Percentiles rank a stretch among this genome's conserved stretches.
Evolutionary conservation across 2,329 filamentous ascomycete genomes (phyloP).

Genomic region (Fragosphaeria purpurea): DNA sequence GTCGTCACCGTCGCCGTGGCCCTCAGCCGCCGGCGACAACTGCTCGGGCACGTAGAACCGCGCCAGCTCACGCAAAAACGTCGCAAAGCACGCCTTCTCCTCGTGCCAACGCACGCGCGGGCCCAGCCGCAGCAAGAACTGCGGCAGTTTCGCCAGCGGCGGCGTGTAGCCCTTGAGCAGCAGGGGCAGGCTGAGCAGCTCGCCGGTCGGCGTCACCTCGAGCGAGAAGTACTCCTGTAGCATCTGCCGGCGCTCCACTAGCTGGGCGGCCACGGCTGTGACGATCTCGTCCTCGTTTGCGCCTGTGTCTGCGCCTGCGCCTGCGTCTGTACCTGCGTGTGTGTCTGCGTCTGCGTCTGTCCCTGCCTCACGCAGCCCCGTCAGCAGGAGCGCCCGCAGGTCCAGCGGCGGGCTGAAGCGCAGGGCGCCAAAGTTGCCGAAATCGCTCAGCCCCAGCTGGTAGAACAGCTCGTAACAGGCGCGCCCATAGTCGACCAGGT

Average conservation of each 20-base stretch:
- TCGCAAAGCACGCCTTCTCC: slow-evolving; percentile 77
- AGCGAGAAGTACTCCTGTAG: slow-evolving; percentile 86
- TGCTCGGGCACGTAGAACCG: slow-evolving; percentile 85
- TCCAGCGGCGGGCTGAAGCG: slow-evolving; percentile 67
- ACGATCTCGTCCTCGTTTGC: slow-evolving; percentile 57
- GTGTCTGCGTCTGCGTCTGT: slow-evolving; percentile 55
- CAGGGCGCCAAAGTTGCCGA: slow-evolving; percentile 85
- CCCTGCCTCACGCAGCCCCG: slow-evolving; percentile 34
- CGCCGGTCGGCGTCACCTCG: slow-evolving; percentile 66
- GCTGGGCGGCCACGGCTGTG: slow-evolving; percentile 52
- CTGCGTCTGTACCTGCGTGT: slow-evolving; percentile 44
- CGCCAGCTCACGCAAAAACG: slow-evolving; percentile 77
- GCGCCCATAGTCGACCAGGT: slow-evolving; percentile 86
- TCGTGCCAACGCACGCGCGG: slow-evolving; percentile 79
- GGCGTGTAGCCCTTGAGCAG: slow-evolving; percentile 85
- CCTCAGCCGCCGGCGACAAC: slow-evolving; percentile 39
- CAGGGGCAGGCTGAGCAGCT: slow-evolving; percentile 70
- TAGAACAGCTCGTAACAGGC: slow-evolving; percentile 87
- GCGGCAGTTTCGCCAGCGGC: slow-evolving; percentile 73
- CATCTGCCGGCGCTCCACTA: slow-evolving; percentile 74
- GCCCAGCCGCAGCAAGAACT: slow-evolving; percentile 78
- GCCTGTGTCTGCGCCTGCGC: slow-evolving; percentile 33
- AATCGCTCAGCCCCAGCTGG: slow-evolving; percentile 87
- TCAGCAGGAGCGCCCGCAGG: slow-evolving; percentile 57
- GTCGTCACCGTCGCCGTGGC: slow-evolving; percentile 11